Conservation (phyloP, 306 rosid genomes). For the Quercus alba region DNA sequence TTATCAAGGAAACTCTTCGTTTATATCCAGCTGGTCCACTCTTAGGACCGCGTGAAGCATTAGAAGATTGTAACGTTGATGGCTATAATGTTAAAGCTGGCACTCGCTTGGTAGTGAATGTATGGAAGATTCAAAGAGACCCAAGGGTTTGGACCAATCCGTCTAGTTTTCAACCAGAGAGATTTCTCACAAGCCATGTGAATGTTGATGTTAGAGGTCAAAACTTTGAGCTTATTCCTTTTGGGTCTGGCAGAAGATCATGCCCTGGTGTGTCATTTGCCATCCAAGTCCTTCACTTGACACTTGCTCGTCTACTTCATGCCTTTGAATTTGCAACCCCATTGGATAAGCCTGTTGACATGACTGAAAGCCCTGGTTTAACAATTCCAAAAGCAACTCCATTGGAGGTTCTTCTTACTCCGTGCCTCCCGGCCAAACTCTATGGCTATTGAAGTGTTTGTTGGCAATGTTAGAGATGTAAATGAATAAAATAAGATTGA, state of each 20-base stretch:
- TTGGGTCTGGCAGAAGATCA: constrained; percentile 52
- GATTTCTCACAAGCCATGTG: constrained; percentile 31
- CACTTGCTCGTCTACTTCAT: constrained; percentile 50
- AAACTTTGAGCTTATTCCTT: constrained; percentile 49
- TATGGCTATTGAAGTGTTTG: constrained; percentile 15
- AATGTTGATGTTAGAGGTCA: constrained; percentile 46
- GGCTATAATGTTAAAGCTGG: constrained; percentile 48
- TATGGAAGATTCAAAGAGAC: constrained; percentile 62
- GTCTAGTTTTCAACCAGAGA: constrained; percentile 40
- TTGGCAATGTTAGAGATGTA: not conserved
- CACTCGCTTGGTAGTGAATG: constrained; percentile 47
- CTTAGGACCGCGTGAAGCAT: constrained; percentile 44
- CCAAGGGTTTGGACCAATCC: constrained; percentile 52
- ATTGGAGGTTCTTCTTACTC: constrained; percentile 41
- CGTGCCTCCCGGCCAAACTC: constrained; percentile 39
- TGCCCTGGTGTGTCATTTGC: constrained; percentile 61
- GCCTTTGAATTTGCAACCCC: constrained; percentile 41
- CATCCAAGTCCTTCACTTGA: constrained; percentile 42
- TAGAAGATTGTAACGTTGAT: constrained; percentile 43
- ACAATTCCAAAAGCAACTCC: constrained; percentile 52
- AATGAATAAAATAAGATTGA: not conserved
- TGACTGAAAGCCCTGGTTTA: constrained; percentile 50
- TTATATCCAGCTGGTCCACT: constrained; percentile 59
- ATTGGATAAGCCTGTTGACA: constrained; percentile 26
- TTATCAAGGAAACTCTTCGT: constrained; percentile 48